phyloP scores from a whole-genome alignment of 805 yeast genomes.

The Ogataea kodamae region DNA sequence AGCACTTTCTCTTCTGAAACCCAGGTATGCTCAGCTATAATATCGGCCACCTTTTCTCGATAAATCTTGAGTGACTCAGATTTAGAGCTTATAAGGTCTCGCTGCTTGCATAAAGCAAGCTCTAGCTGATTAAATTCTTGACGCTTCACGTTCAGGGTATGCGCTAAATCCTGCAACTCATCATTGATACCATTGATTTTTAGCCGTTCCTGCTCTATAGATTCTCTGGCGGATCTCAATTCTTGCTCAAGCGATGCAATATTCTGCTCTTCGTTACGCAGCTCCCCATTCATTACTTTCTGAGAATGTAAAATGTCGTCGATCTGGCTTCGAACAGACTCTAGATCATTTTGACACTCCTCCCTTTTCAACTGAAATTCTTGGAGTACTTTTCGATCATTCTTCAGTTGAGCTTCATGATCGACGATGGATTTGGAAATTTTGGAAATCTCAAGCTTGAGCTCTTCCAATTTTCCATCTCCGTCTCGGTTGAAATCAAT shows the following conservation, averaged over 20 bases:
- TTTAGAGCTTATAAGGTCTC: slow-evolving; percentile 44
- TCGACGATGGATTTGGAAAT: slow-evolving; percentile 36
- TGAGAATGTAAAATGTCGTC: slow-evolving; percentile 35
- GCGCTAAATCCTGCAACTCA: slow-evolving; percentile 62
- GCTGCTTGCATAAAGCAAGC: slow-evolving; percentile 50
- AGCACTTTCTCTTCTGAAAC: slow-evolving; percentile 60
- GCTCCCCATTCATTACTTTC: slow-evolving; percentile 33
- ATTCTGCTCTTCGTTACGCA: slow-evolving; percentile 24
- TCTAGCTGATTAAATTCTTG: slow-evolving; percentile 46
- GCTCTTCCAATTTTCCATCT: slow-evolving; percentile 69
- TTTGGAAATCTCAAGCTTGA: slow-evolving; percentile 48
- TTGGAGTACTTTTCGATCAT: slow-evolving; percentile 54
- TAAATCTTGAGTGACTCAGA: slow-evolving; percentile 29
- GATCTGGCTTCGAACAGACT: slow-evolving; percentile 40
- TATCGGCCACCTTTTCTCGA: slow-evolving; percentile 38
- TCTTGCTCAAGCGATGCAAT: slow-evolving; percentile 28
- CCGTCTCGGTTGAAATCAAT: slow-evolving; percentile 77
- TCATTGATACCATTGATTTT: slow-evolving; percentile 67
- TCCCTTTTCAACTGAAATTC: slow-evolving; percentile 66
- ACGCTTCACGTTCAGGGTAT: slow-evolving; percentile 40
- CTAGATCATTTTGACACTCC: slow-evolving; percentile 57
- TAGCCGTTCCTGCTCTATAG: slow-evolving; percentile 53
- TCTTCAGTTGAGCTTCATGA: slow-evolving; percentile 40
- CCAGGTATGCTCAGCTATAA: slow-evolving; percentile 67
- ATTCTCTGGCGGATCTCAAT: slow-evolving; percentile 30